These are phyloP conservation scores for Eurotiales sp. DNA, from an alignment of 2,329 filamentous ascomycete genomes.

Conservation along the genomic window DNA sequence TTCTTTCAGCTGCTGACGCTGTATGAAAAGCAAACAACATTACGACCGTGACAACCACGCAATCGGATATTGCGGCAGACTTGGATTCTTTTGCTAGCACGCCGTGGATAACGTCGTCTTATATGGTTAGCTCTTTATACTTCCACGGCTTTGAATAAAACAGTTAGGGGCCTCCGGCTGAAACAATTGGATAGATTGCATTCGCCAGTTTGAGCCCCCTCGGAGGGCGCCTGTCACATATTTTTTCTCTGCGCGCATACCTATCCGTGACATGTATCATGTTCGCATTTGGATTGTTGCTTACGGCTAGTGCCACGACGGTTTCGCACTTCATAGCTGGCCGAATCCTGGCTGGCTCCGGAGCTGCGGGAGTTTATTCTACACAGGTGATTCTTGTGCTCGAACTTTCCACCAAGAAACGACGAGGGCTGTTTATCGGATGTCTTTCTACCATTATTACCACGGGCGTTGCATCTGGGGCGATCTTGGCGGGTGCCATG, in stretches of 20 bases:
- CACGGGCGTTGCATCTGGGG: constrained; percentile 55
- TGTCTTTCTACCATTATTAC: constrained; percentile 71
- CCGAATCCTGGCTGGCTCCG: constrained; percentile 64
- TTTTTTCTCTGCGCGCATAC: constrained; percentile 65
- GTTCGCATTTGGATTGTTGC: constrained; percentile 59
- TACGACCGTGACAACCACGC: constrained; percentile 75
- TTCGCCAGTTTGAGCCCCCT: constrained; percentile 62
- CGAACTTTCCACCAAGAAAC: constrained; percentile 65
- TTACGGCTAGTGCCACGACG: constrained; percentile 59
- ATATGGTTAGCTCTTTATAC: constrained; percentile 58
- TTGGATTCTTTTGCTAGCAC: constrained; percentile 68
- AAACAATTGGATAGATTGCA: constrained; percentile 53
- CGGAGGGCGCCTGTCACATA: constrained; percentile 66
- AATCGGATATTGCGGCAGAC: constrained; percentile 71
- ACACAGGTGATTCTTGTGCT: constrained; percentile 67
- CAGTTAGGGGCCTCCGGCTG: no score
- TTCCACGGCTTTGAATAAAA: no score
- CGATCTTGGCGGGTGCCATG: constrained; percentile 58
- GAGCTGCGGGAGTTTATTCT: constrained; percentile 68
- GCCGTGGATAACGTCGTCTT: constrained; percentile 78
- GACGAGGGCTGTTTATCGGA: constrained; percentile 70
- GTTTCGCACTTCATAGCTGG: constrained; percentile 66
- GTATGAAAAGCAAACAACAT: constrained; percentile 59
- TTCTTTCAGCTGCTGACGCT: no score
- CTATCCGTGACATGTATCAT: constrained; percentile 30